Evolutionary conservation across 805 yeast species (phyloP), one percentile per base, ranked within the genome.

Genomic region (Zygosaccharomyces lentus): DNA sequence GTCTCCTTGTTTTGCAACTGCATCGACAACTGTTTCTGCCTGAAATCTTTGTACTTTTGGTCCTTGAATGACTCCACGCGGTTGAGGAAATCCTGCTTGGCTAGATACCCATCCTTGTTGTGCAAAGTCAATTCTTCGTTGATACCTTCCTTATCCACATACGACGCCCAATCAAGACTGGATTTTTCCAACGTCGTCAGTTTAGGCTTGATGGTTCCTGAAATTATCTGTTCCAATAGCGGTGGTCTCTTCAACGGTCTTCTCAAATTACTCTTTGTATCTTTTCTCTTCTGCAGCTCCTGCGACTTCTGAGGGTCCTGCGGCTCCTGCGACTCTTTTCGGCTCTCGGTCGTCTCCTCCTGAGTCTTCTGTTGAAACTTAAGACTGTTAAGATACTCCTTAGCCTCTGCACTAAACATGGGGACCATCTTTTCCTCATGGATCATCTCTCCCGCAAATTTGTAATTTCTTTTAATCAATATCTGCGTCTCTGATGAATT

Each of bases 131-230:
- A 76, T 51, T 93, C 99, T 53, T 87, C 96, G 43, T 78, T 74
- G 38, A 93, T 82, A 46, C 89, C 89, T 52, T 82, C 81, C 53
- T 84, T 76, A 66, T 91, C 97, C 25, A 93, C 96, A 67, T 86
- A 89, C 38, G 86, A 80, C 1, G 95, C 95, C 96, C 98, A 93
- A 66, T 93, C 99, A 41, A 93, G 72, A 51, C 95, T 73, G 1
- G 96, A 86, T 66, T 93, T 93, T 62, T 93, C 98, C 52, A 93
- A 70, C 0, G 99, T 93, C 19, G 95, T 86, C 50, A 93, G 72
- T 62, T 88, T 91, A 26, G 87, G 80, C 54, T 84, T 81, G 52
- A 83, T 78, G 2, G 85, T 73, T 9, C 82, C 76, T 36, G 78
- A 70, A 37, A 88, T 76, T 30, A 89, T 89, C 46, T 83, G 87